Conservation (phyloP, 306 rosid species). For the Sechiopsis laciniata region DNA sequence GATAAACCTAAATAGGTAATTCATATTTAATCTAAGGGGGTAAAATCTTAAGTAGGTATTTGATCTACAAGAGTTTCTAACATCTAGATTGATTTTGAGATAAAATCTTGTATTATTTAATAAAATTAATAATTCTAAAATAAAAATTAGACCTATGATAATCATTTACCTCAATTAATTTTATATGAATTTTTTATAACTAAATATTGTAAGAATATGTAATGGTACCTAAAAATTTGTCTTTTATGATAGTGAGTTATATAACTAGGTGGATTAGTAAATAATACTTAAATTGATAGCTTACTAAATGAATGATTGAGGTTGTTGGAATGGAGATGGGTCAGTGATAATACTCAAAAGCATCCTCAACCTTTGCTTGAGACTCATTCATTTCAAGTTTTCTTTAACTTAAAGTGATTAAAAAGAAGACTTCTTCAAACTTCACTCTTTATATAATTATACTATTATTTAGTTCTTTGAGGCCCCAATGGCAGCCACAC, state of each 20-base stretch:
- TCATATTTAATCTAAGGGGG: too few relatives aligned
- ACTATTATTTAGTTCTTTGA: neutral
- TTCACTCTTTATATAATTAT: neutral
- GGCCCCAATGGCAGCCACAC: neutral
- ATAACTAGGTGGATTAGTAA: neutral
- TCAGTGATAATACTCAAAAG: constrained; percentile 22
- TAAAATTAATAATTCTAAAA: too few relatives aligned
- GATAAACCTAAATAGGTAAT: too few relatives aligned
- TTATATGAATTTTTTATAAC: too few relatives aligned
- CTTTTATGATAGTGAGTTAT: neutral
- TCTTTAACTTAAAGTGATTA: constrained; percentile 27
- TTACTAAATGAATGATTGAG: neutral
- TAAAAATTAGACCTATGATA: too few relatives aligned
- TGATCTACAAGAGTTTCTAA: too few relatives aligned
- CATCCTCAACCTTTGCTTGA: constrained; percentile 20
- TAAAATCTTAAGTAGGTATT: too few relatives aligned
- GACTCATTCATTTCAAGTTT: constrained; percentile 27
- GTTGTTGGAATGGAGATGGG: neutral
- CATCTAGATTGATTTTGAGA: too few relatives aligned
- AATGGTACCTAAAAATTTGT: too few relatives aligned
- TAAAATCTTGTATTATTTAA: too few relatives aligned
- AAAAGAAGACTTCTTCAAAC: constrained; percentile 13
- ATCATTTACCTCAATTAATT: too few relatives aligned
- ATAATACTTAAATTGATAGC: neutral
- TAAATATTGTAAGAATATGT: too few relatives aligned